These are phyloP conservation scores for Dactylellina drechsleri DNA, from an alignment of 2,329 filamentous ascomycete species.

Conservation along the genomic window DNA sequence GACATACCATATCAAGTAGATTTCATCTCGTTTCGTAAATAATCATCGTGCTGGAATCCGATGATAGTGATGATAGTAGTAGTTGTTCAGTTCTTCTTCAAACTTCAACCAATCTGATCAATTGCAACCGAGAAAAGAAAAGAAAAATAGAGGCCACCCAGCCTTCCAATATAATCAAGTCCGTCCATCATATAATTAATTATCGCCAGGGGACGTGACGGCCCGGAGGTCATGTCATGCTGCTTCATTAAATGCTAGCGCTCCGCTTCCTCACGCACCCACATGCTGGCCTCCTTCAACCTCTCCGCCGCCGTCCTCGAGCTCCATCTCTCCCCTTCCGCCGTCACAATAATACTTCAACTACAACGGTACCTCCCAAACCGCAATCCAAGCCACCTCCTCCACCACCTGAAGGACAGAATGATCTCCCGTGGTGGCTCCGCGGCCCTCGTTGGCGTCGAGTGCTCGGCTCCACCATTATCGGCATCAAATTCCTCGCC, in stretches of 20 bases:
- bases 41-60: no score
- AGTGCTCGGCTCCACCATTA: constrained; percentile 24
- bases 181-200: neutral
- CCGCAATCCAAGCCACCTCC: constrained; percentile 8
- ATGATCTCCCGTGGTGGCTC: constrained; percentile 25
- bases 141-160: neutral
- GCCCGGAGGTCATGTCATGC: constrained; percentile 9
- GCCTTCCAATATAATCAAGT: neutral
- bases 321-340: neutral
- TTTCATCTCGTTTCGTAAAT: no score
- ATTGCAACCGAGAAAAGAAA: no score
- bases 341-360: constrained; percentile 34
- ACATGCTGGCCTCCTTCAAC: constrained; percentile 14
- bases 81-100: no score
- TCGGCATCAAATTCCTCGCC: constrained; percentile 65
- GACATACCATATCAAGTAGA: no score
- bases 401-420: constrained; percentile 2
- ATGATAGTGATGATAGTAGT: no score
- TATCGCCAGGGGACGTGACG: constrained; percentile 8
- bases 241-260: constrained; percentile 12
- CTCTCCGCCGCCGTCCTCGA: constrained; percentile 3
- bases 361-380: neutral
- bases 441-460: constrained; percentile 43
- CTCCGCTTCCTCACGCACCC: constrained; percentile 42
- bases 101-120: no score